A percentile compares a stretch with the other conserved stretches of the same genome.
Conservation (phyloP, 139 green algal genomes). For the Tetraselmis striata region DNA sequence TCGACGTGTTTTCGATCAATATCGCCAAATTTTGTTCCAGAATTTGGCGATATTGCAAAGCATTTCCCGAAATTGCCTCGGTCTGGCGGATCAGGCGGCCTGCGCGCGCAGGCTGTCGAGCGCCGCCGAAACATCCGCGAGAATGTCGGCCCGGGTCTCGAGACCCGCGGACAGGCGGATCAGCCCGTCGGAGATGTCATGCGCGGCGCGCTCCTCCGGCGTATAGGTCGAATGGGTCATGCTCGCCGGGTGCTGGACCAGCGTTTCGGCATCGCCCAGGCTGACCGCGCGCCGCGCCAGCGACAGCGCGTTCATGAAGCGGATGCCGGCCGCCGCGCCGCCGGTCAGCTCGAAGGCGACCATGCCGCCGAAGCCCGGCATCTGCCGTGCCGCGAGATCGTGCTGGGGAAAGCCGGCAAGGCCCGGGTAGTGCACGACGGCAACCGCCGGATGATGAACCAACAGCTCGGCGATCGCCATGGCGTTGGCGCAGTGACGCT, state of each 20-base stretch:
- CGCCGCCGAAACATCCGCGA: too few species aligned
- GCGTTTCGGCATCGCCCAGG: slow-evolving; percentile 8
- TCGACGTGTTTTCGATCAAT: too few species aligned
- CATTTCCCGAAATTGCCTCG: too few species aligned
- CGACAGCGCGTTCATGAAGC: background rate
- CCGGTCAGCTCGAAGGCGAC: background rate
- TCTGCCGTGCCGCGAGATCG: background rate
- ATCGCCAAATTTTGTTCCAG: too few species aligned
- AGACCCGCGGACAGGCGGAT: background rate
- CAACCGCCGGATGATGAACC: background rate
- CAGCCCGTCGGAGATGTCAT: background rate
- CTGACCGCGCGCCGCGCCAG: background rate
- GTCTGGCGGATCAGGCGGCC: too few species aligned
- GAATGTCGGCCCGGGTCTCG: too few species aligned
- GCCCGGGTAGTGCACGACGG: background rate
- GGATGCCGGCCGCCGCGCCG: background rate
- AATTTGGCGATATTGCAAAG: too few species aligned
- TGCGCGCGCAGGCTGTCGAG: too few species aligned
- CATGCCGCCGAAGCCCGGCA: background rate
- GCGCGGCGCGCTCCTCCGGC: background rate
- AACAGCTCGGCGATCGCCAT: background rate
- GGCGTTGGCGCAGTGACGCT: slow-evolving; percentile 7
- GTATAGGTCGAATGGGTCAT: background rate
- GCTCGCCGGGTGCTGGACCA: background rate
- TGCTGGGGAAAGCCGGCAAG: background rate